phyloP scores from a whole-genome alignment of 2,329 filamentous ascomycete species.

The Neopestalotiopsis clavispora region DNA sequence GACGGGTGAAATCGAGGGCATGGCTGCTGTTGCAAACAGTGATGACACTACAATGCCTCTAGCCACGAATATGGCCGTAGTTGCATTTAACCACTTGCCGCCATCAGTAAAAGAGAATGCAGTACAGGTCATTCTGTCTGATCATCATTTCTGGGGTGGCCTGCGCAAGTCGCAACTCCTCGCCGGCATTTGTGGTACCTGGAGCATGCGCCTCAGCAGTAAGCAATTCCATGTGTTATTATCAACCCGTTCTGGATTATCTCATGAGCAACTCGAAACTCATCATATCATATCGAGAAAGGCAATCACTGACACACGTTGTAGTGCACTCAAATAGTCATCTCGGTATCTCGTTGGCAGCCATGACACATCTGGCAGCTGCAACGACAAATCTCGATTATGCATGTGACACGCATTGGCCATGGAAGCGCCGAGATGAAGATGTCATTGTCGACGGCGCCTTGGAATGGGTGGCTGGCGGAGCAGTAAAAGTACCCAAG shows the following conservation, averaged over 20 bases:
- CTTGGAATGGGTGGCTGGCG: slow-evolving; percentile 41
- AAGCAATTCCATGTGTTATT: slow-evolving; percentile 25
- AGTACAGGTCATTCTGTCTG: slow-evolving; percentile 45
- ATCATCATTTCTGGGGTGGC: slow-evolving; percentile 50
- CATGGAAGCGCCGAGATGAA: slow-evolving; percentile 48
- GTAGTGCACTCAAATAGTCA: slow-evolving; percentile 45
- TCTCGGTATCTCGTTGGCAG: slow-evolving; percentile 46
- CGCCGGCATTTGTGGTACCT: slow-evolving; percentile 43
- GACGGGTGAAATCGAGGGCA: slow-evolving; percentile 44
- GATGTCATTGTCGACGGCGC: slow-evolving; percentile 44
- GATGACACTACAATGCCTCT: slow-evolving; percentile 45
- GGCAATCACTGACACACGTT: too few relatives aligned
- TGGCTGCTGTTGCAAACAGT: slow-evolving; percentile 44
- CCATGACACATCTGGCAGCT: slow-evolving; percentile 48
- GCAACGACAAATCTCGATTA: slow-evolving; percentile 47
- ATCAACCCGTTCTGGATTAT: too few relatives aligned
- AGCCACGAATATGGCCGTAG: slow-evolving; percentile 49
- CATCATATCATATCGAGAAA: too few relatives aligned
- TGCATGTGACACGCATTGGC: slow-evolving; percentile 50
- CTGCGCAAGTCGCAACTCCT: slow-evolving; percentile 45
- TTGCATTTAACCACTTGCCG: slow-evolving; percentile 45
- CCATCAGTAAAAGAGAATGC: slow-evolving; percentile 42
- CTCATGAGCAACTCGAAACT: too few relatives aligned
- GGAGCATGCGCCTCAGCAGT: slow-evolving; percentile 44
- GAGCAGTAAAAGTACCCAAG: slow-evolving; percentile 38